phyloP scores from a whole-genome alignment of 768 basidiomycete genomes.

The Lactarius evosmus region DNA sequence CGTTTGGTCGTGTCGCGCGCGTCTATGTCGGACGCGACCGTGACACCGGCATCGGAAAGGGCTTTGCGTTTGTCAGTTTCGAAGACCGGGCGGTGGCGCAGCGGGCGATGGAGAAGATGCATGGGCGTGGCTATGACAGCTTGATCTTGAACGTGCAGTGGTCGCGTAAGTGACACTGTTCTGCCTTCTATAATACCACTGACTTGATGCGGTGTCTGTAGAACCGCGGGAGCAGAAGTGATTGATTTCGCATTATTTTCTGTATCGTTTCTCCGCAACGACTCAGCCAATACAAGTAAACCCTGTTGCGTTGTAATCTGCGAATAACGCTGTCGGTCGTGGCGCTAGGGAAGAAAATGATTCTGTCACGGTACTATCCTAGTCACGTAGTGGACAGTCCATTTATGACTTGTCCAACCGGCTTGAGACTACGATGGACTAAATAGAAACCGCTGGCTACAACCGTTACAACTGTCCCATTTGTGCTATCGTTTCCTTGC shows the following conservation, averaged over 20 bases:
- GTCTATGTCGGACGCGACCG: conserved; percentile 95
- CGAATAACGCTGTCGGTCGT: not conserved
- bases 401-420: not conserved
- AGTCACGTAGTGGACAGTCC: not conserved
- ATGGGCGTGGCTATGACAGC: conserved; percentile 91
- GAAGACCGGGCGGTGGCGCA: conserved; percentile 79
- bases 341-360: not conserved
- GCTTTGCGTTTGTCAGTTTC: conserved; percentile 96
- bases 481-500: no score
- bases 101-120: conserved; percentile 85
- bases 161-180: conserved; percentile 48
- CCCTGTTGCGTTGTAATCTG: not conserved
- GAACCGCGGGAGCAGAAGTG: conserved; percentile 40
- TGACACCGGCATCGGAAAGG: conserved; percentile 92
- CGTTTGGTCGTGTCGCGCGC: conserved; percentile 80
- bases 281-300: not conserved
- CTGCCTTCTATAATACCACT: not conserved
- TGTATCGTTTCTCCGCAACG: conserved; percentile 7
- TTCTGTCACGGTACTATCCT: not conserved
- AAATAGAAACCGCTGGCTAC: not conserved
- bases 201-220: conserved; percentile 24
- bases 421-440: not conserved
- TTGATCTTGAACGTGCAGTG: conserved; percentile 72
- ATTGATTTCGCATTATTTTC: conserved; percentile 3
- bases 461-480: no score